A percentile compares a stretch with the other conserved stretches of the same genome.
These are phyloP conservation scores for Phytophthora palmivora DNA, from an alignment of 352 stramenopile species.

Conservation along the genomic window DNA sequence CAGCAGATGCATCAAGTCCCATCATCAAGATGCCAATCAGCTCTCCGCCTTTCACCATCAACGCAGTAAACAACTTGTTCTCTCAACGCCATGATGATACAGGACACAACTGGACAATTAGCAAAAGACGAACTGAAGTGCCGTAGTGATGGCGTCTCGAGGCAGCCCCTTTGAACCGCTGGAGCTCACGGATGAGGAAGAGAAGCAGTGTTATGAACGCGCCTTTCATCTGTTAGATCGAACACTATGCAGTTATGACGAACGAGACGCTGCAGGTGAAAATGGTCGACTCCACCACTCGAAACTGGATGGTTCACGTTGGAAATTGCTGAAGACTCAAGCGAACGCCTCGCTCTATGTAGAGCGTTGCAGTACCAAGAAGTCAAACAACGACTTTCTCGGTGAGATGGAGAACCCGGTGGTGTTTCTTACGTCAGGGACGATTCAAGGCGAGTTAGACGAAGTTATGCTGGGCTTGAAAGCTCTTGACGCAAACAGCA, in stretches of 20 bases:
- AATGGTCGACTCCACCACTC: slow-evolving; percentile 19
- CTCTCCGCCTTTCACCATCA: slow-evolving; percentile 4
- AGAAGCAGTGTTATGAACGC: slow-evolving; percentile 26
- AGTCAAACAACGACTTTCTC: slow-evolving; percentile 4
- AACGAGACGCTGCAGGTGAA: neutral
- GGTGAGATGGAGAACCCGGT: slow-evolving; percentile 25
- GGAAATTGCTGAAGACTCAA: slow-evolving; percentile 39
- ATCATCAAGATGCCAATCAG: slow-evolving; percentile 10
- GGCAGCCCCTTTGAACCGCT: slow-evolving; percentile 13
- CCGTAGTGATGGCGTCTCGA: slow-evolving; percentile 8
- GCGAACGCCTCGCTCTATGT: slow-evolving; percentile 30
- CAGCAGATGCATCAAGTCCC: neutral
- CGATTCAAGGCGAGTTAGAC: slow-evolving; percentile 30
- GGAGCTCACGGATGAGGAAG: slow-evolving; percentile 17
- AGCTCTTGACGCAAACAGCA: slow-evolving; percentile 15
- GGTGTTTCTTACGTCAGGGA: slow-evolving; percentile 25
- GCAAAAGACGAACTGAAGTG: neutral
- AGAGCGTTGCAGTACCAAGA: slow-evolving; percentile 5
- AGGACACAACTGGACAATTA: slow-evolving; percentile 17
- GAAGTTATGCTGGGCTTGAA: slow-evolving; percentile 39
- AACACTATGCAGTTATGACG: slow-evolving; percentile 37
- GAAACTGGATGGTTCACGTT: slow-evolving; percentile 23
- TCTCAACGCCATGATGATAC: slow-evolving; percentile 16
- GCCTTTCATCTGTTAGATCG: slow-evolving; percentile 34
- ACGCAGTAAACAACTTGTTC: slow-evolving; percentile 1